Evolutionary conservation across 2,329 filamentous ascomycete genomes (phyloP).

Genomic region (Clonostachys solani): DNA sequence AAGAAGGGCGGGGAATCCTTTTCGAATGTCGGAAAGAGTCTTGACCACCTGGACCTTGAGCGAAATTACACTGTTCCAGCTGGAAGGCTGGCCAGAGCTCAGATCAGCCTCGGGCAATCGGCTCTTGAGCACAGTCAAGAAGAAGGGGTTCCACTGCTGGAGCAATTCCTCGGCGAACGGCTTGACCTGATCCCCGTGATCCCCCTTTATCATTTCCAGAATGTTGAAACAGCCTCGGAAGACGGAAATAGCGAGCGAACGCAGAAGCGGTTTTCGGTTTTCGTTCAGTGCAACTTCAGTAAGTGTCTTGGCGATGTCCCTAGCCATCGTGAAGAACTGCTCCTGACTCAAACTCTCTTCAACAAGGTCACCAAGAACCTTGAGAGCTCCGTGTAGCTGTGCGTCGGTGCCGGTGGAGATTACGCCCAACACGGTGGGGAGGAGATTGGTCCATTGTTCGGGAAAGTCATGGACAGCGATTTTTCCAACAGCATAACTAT

Average conservation of each 20-base stretch:
- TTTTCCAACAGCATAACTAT: constrained; percentile 78
- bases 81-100: constrained; percentile 51
- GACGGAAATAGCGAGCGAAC: constrained; percentile 83
- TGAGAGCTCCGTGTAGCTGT: constrained; percentile 84
- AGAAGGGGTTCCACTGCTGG: constrained; percentile 83
- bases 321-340: constrained; percentile 88
- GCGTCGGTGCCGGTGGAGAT: constrained; percentile 72
- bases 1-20: constrained; percentile 76
- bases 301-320: constrained; percentile 78
- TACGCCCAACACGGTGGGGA: constrained; percentile 73
- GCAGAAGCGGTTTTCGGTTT: constrained; percentile 67
- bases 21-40: constrained; percentile 84
- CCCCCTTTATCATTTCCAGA: constrained; percentile 93
- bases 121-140: constrained; percentile 72
- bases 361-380: constrained; percentile 83
- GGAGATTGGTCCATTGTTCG: constrained; percentile 86
- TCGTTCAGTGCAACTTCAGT: constrained; percentile 79
- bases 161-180: constrained; percentile 85
- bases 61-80: constrained; percentile 77
- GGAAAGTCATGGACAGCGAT: constrained; percentile 93
- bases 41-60: constrained; percentile 94
- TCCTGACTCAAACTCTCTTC: constrained; percentile 92
- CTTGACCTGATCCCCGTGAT: constrained; percentile 82
- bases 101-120: constrained; percentile 62
- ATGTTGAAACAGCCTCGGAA: constrained; percentile 92